Conservation (phyloP, 768 basidiomycete genomes). For the Calocera cornea region DNA sequence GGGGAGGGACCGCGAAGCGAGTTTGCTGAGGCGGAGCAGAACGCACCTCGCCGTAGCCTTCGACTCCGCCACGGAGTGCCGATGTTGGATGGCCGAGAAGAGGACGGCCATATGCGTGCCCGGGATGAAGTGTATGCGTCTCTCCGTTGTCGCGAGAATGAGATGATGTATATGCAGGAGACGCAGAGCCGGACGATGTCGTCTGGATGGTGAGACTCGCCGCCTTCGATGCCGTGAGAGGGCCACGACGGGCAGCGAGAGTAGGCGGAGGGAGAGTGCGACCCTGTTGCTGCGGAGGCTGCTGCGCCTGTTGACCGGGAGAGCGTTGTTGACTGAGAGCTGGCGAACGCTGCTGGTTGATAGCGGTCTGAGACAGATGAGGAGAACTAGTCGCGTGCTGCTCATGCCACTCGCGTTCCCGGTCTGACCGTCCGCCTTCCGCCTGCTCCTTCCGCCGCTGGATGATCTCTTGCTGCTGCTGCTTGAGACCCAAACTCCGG, state of each 20-base stretch:
- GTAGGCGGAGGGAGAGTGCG: not conserved
- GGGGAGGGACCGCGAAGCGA: not conserved
- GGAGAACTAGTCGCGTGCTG: not conserved
- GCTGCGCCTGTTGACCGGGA: not conserved
- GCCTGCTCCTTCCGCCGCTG: not conserved
- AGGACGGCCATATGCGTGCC: not conserved
- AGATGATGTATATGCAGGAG: not conserved
- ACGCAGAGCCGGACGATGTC: not conserved
- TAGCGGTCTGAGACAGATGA: not conserved
- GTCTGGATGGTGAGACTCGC: not conserved
- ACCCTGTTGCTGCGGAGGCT: not conserved
- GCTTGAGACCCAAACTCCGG: not conserved
- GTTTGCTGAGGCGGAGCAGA: not conserved
- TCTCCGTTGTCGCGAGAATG: not conserved
- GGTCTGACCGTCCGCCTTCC: not conserved
- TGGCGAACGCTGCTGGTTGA: not conserved
- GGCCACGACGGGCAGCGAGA: not conserved
- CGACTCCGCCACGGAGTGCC: not conserved
- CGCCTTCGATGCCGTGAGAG: slow-evolving; percentile 1
- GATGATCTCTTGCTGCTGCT: not conserved
- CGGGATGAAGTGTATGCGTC: not conserved
- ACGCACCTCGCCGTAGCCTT: not conserved
- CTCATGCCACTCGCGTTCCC: not conserved
- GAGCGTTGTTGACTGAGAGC: not conserved
- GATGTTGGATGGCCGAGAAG: not conserved